These are phyloP conservation scores for Komagataella ulmi DNA, from an alignment of 805 yeast species.

Conservation along the genomic window DNA sequence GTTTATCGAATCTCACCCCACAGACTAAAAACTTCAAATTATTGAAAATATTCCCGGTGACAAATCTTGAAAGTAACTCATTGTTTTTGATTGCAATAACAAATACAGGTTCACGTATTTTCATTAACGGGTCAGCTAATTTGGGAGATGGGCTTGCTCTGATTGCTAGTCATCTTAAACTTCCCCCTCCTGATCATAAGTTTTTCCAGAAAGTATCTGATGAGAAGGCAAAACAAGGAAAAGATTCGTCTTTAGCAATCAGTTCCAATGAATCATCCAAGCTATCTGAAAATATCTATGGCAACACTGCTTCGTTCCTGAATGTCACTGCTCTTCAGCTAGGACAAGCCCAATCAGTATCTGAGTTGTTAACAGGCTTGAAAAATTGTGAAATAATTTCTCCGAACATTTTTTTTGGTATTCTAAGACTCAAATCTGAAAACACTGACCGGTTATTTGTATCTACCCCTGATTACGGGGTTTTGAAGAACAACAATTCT, in stretches of 20 bases:
- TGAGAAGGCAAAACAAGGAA: slow-evolving; percentile 23
- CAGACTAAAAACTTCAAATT: slow-evolving; percentile 44
- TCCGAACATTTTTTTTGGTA: slow-evolving; percentile 80
- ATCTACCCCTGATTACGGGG: slow-evolving; percentile 76
- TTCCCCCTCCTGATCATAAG: slow-evolving; percentile 27
- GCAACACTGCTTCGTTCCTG: background rate
- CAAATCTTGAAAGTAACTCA: slow-evolving; percentile 51
- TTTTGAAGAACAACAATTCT: slow-evolving; percentile 57
- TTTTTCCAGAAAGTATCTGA: slow-evolving; percentile 16
- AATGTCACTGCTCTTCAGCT: slow-evolving; percentile 18
- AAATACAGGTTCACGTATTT: slow-evolving; percentile 71
- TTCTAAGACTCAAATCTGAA: slow-evolving; percentile 21
- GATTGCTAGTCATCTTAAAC: slow-evolving; percentile 25
- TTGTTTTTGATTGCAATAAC: slow-evolving; percentile 71
- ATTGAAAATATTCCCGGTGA: slow-evolving; percentile 47
- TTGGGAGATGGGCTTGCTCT: slow-evolving; percentile 15
- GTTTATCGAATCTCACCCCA: slow-evolving; percentile 28
- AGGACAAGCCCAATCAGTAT: slow-evolving; percentile 41
- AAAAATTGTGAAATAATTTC: slow-evolving; percentile 50
- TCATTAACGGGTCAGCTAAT: slow-evolving; percentile 34
- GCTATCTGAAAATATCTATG: background rate
- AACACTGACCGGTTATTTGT: slow-evolving; percentile 42
- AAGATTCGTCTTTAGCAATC: slow-evolving; percentile 3
- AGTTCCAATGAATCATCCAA: background rate
- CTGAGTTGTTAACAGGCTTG: slow-evolving; percentile 42